These are phyloP conservation scores for Beauveria brongniartii DNA, from an alignment of 2,329 filamentous ascomycete genomes.

Conservation along the genomic window DNA sequence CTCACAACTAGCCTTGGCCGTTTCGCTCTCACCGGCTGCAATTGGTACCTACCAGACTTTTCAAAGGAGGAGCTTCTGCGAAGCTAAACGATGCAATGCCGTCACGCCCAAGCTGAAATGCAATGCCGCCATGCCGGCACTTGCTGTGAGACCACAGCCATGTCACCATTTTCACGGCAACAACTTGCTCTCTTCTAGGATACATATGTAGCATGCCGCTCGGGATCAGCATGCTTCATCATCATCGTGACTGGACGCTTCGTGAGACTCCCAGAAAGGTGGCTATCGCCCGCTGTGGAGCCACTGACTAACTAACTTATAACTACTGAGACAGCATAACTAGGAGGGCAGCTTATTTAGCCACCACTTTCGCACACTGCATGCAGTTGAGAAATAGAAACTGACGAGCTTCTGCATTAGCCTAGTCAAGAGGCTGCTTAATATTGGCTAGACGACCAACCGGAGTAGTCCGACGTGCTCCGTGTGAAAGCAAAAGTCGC, in stretches of 20 bases:
- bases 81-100: background rate
- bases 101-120: background rate
- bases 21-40: background rate
- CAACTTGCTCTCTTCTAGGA: background rate
- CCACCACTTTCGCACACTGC: too few species aligned
- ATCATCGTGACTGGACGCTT: background rate
- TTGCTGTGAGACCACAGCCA: background rate
- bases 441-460: too few species aligned
- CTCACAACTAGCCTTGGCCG: background rate
- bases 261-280: background rate
- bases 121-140: background rate
- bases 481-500: too few species aligned
- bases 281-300: background rate
- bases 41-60: background rate
- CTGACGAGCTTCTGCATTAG: too few species aligned
- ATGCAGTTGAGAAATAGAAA: too few species aligned
- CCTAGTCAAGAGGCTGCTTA: too few species aligned
- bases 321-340: too few species aligned
- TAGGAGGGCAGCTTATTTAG: too few species aligned
- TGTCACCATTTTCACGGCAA: background rate
- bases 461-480: too few species aligned
- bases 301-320: too few species aligned
- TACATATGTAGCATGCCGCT: background rate
- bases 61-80: too few species aligned
- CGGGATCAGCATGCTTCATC: background rate